Base-by-base conservation (phyloP, 495 filamentous ascomycete genomes). In the Neurospora sp. region DNA sequence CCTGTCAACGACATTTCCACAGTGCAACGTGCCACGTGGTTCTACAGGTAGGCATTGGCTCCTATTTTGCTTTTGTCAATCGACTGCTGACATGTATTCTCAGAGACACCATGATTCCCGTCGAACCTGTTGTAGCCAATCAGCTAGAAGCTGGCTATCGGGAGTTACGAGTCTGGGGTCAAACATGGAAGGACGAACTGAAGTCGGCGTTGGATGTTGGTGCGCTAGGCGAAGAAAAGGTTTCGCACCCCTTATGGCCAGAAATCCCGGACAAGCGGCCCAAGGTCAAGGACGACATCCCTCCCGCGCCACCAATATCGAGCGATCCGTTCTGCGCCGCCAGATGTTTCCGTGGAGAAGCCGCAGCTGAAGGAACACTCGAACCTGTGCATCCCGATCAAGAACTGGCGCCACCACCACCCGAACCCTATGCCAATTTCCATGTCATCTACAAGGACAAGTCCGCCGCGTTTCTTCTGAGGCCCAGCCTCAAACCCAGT, bases 121-220 rank as follows among this genome's bases (percentile, higher is more conserved):
- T 99, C 9, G 93, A 97, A 76, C 87, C 92, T 4, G 85, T 89
- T n/a, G 90, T 97, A 44, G 94, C 96, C 39, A 98, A 98, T 79
- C 92, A 93, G 78, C 86, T 99, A 0, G 96, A 99, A 76, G 88
- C 88, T 38, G 96, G 96, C 22, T 99, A 97, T 79, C 82, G 89
- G 41, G 92, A 96, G 75, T 86, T 98, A 45, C 90, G 90, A 69
- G 93, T 93, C 1, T 97, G 94, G 92, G 94, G 92, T 1, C 87
- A 96, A 74, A 97, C 95, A 1, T 99, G 96, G 94, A 87, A 87
- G 68, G 94, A 98, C 79, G 94, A 99, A 80, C 85, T 99, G 14
- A 90, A 91, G 74, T 96, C 93, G 78, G 97, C 96, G 16, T 86
- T 97, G 10, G 93, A 97, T 68, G 93, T 97, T 73, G 96, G 96